These are phyloP conservation scores for Eucalyptus erythrocorys DNA, from an alignment of 345 rosid species.

Conservation along the genomic window DNA sequence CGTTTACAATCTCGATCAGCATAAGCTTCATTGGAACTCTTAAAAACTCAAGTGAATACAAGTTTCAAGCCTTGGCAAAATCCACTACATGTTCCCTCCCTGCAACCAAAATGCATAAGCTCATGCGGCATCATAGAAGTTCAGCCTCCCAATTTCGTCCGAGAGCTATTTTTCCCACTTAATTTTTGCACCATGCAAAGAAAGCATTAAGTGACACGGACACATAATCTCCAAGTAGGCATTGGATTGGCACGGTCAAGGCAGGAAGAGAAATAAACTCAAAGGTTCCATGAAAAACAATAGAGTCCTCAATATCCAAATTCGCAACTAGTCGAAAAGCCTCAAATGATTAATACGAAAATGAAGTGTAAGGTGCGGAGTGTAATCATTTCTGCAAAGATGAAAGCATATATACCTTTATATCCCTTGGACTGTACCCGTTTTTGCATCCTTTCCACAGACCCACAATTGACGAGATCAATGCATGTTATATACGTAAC, in stretches of 20 bases:
- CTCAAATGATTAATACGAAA: too few relatives aligned
- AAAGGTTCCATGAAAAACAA: too few relatives aligned
- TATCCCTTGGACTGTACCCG: constrained; percentile 51
- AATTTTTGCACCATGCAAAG: not conserved
- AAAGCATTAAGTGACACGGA: not conserved
- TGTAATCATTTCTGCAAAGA: not conserved
- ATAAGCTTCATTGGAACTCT: not conserved
- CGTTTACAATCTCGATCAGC: too few relatives aligned
- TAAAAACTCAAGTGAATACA: not conserved
- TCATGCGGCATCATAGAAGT: not conserved
- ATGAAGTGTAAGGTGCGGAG: not conserved
- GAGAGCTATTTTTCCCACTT: not conserved
- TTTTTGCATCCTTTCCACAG: constrained; percentile 65
- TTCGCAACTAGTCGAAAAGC: too few relatives aligned
- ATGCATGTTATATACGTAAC: constrained; percentile 67
- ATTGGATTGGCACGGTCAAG: not conserved
- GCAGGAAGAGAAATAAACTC: not conserved
- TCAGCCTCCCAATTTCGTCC: not conserved
- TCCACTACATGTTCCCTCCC: not conserved
- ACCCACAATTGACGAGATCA: constrained; percentile 74
- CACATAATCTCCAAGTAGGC: not conserved
- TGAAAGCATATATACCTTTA: constrained; percentile 30
- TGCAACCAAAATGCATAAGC: not conserved
- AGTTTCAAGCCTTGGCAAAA: not conserved
- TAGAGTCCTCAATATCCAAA: too few relatives aligned